Evolutionary conservation across 768 basidiomycete species (phyloP).

Genomic region (Xerocomus brunneocitrinus): DNA sequence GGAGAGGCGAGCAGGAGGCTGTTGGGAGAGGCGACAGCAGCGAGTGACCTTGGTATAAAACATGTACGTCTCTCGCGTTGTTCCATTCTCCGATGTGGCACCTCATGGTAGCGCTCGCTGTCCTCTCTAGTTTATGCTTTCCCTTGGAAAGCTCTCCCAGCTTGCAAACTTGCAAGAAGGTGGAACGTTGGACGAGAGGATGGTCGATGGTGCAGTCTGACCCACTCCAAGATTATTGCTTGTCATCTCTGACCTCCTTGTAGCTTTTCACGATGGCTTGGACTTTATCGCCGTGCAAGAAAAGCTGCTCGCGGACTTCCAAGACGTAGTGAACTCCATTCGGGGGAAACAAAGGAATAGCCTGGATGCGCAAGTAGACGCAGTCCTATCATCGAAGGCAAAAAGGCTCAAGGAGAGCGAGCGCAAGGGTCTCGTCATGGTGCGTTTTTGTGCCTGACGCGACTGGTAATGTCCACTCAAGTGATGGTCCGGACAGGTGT

Average conservation of each 20-base stretch:
- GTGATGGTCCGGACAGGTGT: constrained; percentile 41
- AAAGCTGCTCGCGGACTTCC: constrained; percentile 60
- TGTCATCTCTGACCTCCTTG: constrained; percentile 1
- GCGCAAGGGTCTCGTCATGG: constrained; percentile 46
- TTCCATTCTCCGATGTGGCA: neutral
- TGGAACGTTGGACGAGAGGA: constrained; percentile 41
- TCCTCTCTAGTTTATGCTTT: constrained; percentile 70
- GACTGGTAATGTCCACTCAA: neutral
- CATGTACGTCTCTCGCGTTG: constrained; percentile 51
- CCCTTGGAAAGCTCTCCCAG: constrained; percentile 83
- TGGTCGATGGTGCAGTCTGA: constrained; percentile 49
- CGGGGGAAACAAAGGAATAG: constrained; percentile 57
- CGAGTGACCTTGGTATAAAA: constrained; percentile 60
- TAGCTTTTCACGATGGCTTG: constrained; percentile 82
- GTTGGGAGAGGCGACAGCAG: constrained; percentile 53
- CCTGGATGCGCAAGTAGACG: constrained; percentile 64
- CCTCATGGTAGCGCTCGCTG: constrained; percentile 2
- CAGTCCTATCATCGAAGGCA: constrained; percentile 54
- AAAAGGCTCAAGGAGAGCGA: constrained; percentile 35
- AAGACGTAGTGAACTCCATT: constrained; percentile 38
- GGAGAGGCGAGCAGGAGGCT: constrained; percentile 62
- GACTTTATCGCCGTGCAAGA: constrained; percentile 87
- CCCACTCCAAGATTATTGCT: neutral
- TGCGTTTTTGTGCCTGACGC: constrained; percentile 10
- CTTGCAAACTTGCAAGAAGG: constrained; percentile 57